phyloP scores from a whole-genome alignment of 257 asterid genomes.

The Leonotis leonurus region DNA sequence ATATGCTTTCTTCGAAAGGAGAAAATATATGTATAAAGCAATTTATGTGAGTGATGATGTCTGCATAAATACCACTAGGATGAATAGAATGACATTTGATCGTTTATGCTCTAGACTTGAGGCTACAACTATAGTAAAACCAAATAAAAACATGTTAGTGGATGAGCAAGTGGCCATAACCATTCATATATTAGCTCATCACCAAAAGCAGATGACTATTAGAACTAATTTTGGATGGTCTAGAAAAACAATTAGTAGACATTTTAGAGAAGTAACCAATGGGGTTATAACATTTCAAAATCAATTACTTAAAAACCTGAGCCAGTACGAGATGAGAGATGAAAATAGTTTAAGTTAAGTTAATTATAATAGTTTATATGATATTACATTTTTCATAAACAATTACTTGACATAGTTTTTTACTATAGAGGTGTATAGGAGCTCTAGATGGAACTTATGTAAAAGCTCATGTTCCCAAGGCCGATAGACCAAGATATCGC shows the following conservation, averaged over 20 bases:
- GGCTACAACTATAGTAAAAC: neutral
- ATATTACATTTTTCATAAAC: too few relatives aligned
- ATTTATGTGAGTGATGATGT: neutral
- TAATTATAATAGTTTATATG: neutral
- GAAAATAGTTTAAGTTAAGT: too few relatives aligned
- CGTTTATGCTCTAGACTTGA: neutral
- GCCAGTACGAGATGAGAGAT: too few relatives aligned
- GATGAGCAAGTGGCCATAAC: too few relatives aligned
- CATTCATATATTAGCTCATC: too few relatives aligned
- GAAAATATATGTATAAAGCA: neutral
- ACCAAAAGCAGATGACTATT: too few relatives aligned
- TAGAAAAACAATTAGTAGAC: neutral
- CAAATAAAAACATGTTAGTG: neutral
- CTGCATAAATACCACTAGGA: neutral
- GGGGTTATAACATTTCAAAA: neutral
- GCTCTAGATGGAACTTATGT: too few relatives aligned
- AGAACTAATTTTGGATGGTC: neutral
- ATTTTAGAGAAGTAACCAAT: neutral
- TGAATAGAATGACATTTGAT: neutral
- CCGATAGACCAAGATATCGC: too few relatives aligned
- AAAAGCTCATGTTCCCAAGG: too few relatives aligned
- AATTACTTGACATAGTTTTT: too few relatives aligned
- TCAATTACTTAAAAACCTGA: neutral
- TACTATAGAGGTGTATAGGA: too few relatives aligned
- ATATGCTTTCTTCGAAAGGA: neutral